Evolutionary conservation across 345 rosid genomes (phyloP).

Genomic region (Geranium brycei): DNA sequence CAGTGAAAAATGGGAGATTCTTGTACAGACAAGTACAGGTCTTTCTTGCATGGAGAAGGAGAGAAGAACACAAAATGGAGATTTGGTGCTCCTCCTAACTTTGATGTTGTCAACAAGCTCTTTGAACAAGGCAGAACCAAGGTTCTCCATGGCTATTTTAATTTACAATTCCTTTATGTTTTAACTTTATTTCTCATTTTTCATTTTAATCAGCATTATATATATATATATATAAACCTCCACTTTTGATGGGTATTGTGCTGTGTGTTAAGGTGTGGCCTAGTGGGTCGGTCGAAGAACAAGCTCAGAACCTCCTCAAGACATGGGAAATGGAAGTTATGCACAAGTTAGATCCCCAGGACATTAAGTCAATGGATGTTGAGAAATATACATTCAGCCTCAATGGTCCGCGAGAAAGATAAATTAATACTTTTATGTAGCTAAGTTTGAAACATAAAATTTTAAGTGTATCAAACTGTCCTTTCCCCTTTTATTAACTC

Average conservation of each 20-base stretch:
- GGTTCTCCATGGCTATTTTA: no score
- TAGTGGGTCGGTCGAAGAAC: conserved; percentile 44
- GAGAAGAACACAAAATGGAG: conserved; percentile 50
- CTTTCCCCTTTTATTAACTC: no score
- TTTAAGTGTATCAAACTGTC: no score
- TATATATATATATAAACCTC: not conserved
- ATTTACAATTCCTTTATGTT: no score
- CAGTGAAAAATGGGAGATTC: not conserved
- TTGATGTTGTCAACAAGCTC: conserved; percentile 41
- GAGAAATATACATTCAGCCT: conserved; percentile 25
- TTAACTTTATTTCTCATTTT: not conserved
- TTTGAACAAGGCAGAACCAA: conserved; percentile 50
- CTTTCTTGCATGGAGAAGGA: conserved; percentile 34
- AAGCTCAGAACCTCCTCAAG: conserved; percentile 51
- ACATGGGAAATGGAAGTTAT: conserved; percentile 66
- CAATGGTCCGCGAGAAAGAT: conserved; percentile 23
- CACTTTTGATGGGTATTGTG: not conserved
- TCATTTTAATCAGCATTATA: not conserved
- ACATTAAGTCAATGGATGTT: conserved; percentile 26
- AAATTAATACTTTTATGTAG: no score
- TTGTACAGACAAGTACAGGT: conserved; percentile 32
- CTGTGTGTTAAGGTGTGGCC: conserved; percentile 43
- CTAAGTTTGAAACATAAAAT: no score
- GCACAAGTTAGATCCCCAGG: conserved; percentile 24
- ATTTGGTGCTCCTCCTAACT: conserved; percentile 40